Percentiles rank a stretch among this genome's conserved stretches.
Conservation (phyloP, 1,284 basidiomycete genomes). For the Melampsora americana region DNA sequence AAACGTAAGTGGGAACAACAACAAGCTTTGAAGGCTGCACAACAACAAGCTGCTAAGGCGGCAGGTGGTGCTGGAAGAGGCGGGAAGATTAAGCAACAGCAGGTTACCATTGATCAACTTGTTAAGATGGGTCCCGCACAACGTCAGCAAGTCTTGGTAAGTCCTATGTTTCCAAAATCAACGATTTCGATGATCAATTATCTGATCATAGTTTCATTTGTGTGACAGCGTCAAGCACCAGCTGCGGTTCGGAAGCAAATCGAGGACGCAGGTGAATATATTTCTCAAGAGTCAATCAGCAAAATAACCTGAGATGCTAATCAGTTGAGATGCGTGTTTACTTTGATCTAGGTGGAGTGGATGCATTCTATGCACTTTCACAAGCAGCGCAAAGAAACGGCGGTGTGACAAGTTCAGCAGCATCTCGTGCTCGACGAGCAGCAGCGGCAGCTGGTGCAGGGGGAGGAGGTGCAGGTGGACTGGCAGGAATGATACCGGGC, state of each 20-base stretch:
- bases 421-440: slow-evolving; percentile 15
- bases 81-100: slow-evolving; percentile 34
- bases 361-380: slow-evolving; percentile 41
- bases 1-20: slow-evolving; percentile 74
- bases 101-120: slow-evolving; percentile 41
- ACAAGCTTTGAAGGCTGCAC: slow-evolving; percentile 30
- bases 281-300: background rate
- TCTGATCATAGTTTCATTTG: background rate
- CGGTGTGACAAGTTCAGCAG: slow-evolving; percentile 16
- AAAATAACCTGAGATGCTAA: background rate
- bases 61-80: slow-evolving; percentile 21
- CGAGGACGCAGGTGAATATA: slow-evolving; percentile 36
- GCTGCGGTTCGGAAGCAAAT: slow-evolving; percentile 39
- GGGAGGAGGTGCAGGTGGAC: slow-evolving; percentile 12
- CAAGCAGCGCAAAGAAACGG: slow-evolving; percentile 33
- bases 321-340: background rate
- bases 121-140: slow-evolving; percentile 40
- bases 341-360: slow-evolving; percentile 28
- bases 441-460: slow-evolving; percentile 27
- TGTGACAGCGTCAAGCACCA: slow-evolving; percentile 29
- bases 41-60: slow-evolving; percentile 33
- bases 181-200: background rate
- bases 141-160: slow-evolving; percentile 38
- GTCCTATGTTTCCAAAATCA: background rate
- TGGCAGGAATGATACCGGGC: slow-evolving; percentile 11